Evolutionary conservation across 73 alveolate species (phyloP), one percentile per base, ranked within the genome.

Genomic region (Paraurostyla sp.): DNA sequence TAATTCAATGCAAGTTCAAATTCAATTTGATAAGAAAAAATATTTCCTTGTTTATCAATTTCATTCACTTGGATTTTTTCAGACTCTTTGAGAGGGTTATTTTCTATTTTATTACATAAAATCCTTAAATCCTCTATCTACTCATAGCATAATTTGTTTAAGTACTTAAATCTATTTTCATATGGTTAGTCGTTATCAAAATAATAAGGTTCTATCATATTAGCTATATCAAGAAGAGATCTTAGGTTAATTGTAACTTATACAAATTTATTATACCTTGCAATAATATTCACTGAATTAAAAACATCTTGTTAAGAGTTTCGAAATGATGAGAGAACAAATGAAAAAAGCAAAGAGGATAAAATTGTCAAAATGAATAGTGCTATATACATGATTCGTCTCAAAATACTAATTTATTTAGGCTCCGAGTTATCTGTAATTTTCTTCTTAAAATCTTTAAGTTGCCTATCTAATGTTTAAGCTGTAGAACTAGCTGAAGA

Each of bases 401-500:
- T 40, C 0, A 73, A 18, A 36, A 11, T 23, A 25, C 6, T 11
- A 73, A 73, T 57, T 11, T 32, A 25, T 13, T 50, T 73, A 27
- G 87, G 87, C 71, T 73, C 87, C 13, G 30, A 43, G 42, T 73
- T 73, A 23, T 73, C 87, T 1, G 87, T 73, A 32, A 73, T 73
- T 48, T 73, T 30, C 56, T 48, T 45, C 56, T 73, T 73, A 25
- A 73, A 73, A 50, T 73, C 87, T 27, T 50, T 45, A 0, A 73
- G 71, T 27, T 73, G 49, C 50, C 71, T 73, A 73, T 73, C 87
- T 50, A 73, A 30, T 32, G 32, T 27, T 20, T 43, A 7, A 20
- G n/a, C 38, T 11, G 87, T 23, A 13, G 87, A 73, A n/a, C 22
- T 50, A n/a, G 58, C 23, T 69, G 87, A 73, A 30, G 87, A 45